Conservation (phyloP, 2,329 filamentous ascomycete species). For the Diaporthe citriasiana region DNA sequence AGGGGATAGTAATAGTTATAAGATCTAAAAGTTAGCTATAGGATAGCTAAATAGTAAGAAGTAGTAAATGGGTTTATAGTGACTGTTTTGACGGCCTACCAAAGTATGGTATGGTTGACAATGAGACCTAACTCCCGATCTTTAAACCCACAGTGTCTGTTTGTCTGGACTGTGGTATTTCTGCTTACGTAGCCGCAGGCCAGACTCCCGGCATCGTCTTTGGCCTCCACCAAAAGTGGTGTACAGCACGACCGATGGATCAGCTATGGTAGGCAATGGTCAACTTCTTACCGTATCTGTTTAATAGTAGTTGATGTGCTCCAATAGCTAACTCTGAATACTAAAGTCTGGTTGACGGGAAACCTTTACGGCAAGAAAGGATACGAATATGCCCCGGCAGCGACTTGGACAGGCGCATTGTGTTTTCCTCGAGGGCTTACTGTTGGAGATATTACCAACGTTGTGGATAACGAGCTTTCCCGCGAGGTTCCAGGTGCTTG, state of each 20-base stretch:
- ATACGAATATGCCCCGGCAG: slow-evolving; percentile 53
- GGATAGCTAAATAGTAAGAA: no score
- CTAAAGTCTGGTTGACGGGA: slow-evolving; percentile 57
- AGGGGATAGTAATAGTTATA: no score
- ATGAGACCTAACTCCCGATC: slow-evolving; percentile 47
- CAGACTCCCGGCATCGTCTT: slow-evolving; percentile 55
- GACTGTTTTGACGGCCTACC: no score
- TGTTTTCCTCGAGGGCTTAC: slow-evolving; percentile 59
- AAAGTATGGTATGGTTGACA: no score
- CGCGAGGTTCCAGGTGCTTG: slow-evolving; percentile 55
- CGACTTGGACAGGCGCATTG: slow-evolving; percentile 60
- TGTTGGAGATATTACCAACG: slow-evolving; percentile 55
- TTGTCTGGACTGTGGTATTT: slow-evolving; percentile 56
- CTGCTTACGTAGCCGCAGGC: slow-evolving; percentile 59
- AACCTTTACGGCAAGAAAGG: slow-evolving; percentile 55
- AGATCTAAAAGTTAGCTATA: no score
- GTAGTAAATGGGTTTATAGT: no score
- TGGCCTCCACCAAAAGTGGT: slow-evolving; percentile 54
- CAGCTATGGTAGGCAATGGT: slow-evolving; percentile 46
- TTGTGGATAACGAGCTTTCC: slow-evolving; percentile 57
- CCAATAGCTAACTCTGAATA: not conserved
- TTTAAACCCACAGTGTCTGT: slow-evolving; percentile 59
- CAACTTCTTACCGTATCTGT: no score
- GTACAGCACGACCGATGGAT: slow-evolving; percentile 57
- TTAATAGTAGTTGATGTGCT: not conserved